phyloP scores from a whole-genome alignment of 1,284 basidiomycete species.

The Mycena sp. region DNA sequence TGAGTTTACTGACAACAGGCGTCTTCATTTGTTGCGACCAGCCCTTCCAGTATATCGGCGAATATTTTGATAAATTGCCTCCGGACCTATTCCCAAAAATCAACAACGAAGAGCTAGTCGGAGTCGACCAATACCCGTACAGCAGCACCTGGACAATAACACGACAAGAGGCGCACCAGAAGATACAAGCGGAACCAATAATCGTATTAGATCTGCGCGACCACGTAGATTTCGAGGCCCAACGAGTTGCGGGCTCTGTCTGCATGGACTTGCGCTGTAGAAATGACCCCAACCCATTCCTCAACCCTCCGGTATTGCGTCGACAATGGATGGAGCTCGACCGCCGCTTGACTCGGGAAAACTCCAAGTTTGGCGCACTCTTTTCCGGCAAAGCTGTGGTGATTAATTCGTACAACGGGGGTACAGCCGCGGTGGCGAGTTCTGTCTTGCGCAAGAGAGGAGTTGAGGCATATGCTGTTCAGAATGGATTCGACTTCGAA shows the following conservation, averaged over 20 bases:
- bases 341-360: neutral
- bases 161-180: neutral
- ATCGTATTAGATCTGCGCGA: constrained; percentile 15
- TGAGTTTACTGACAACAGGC: constrained; percentile 14
- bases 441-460: constrained; percentile 15
- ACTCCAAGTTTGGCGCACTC: constrained; percentile 4
- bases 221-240: neutral
- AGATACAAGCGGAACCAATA: neutral
- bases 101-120: constrained; percentile 19
- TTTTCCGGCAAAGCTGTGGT: neutral
- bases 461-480: constrained; percentile 12
- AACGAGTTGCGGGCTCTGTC: neutral
- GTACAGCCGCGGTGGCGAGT: constrained; percentile 6
- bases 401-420: constrained; percentile 16
- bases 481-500: constrained; percentile 6
- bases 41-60: constrained; percentile 27
- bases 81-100: constrained; percentile 21
- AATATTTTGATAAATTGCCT: constrained; percentile 24
- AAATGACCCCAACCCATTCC: constrained; percentile 7
- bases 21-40: constrained; percentile 29
- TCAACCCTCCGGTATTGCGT: constrained; percentile 4
- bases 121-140: constrained; percentile 26
- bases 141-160: constrained; percentile 15
- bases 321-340: constrained; percentile 20
- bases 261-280: constrained; percentile 8